Evolutionary conservation across 257 asterid species (phyloP).

Genomic region (Fraxinus excelsior): DNA sequence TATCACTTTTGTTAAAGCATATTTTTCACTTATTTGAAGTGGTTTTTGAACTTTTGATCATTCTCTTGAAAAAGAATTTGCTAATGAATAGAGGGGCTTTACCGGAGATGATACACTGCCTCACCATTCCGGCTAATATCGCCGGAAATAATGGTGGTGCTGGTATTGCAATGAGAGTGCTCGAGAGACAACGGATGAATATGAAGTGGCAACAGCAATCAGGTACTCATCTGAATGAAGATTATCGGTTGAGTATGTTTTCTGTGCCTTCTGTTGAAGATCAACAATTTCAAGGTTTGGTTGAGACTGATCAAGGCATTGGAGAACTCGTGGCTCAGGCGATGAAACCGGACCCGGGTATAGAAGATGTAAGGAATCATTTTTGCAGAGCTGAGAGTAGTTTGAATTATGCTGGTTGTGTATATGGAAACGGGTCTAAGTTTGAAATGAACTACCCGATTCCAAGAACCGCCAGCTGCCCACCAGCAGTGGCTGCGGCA

Average conservation of each 20-base stretch:
- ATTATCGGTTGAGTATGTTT: slow-evolving; percentile 27
- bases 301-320: slow-evolving; percentile 42
- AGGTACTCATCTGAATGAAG: slow-evolving; percentile 29
- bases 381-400: slow-evolving; percentile 24
- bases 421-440: slow-evolving; percentile 31
- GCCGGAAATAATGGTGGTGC: slow-evolving; percentile 16
- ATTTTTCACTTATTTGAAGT: not conserved
- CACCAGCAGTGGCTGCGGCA: slow-evolving; percentile 43
- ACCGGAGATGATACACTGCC: slow-evolving; percentile 47
- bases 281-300: slow-evolving; percentile 29
- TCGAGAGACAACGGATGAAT: slow-evolving; percentile 48
- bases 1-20: slow-evolving; percentile 29
- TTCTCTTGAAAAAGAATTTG: slow-evolving; percentile 6
- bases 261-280: slow-evolving; percentile 2
- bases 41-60: slow-evolving; percentile 1
- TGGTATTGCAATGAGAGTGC: slow-evolving; percentile 41
- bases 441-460: slow-evolving; percentile 37
- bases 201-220: slow-evolving; percentile 45
- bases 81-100: slow-evolving; percentile 38
- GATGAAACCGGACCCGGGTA: slow-evolving; percentile 54
- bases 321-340: slow-evolving; percentile 41
- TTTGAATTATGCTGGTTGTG: slow-evolving; percentile 25
- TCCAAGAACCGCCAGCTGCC: slow-evolving; percentile 64
- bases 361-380: slow-evolving; percentile 27
- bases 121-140: slow-evolving; percentile 28